Conservation (phyloP, 345 rosid genomes). For the Clausena lansium region DNA sequence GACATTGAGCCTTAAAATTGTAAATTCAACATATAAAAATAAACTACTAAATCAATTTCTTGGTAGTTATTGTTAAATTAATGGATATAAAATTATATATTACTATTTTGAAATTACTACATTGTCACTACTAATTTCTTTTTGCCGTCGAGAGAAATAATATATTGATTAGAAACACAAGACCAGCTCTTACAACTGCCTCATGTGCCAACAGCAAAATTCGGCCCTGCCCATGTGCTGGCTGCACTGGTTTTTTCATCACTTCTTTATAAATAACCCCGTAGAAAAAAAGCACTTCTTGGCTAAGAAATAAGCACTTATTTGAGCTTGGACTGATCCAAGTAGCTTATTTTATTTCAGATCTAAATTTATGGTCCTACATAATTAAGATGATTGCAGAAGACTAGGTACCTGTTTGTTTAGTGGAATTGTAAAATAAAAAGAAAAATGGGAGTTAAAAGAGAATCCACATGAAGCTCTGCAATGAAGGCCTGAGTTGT, state of each 20-base stretch:
- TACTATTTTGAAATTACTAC: too few species aligned
- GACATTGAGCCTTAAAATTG: too few species aligned
- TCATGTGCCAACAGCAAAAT: conserved; percentile 1
- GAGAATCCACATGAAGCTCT: conserved; percentile 7
- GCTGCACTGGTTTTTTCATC: background rate
- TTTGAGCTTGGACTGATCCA: background rate
- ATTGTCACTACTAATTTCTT: too few species aligned
- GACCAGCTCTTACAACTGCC: background rate
- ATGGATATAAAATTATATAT: background rate
- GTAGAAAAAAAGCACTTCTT: background rate
- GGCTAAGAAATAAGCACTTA: conserved; percentile 1
- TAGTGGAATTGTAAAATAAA: background rate
- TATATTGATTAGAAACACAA: background rate
- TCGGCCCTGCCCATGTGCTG: conserved; percentile 15
- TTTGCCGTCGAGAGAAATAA: background rate
- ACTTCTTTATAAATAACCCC: background rate
- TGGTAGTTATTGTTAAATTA: background rate
- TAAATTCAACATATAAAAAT: too few species aligned
- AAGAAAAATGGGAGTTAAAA: background rate
- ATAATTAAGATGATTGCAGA: background rate
- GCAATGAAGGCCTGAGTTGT: background rate
- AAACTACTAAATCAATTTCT: background rate
- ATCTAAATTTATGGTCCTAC: background rate
- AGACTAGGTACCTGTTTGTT: background rate
- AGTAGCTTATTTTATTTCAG: background rate